Conservation (phyloP, 2,329 filamentous ascomycete species). For the Penicillium sclerotigenum region DNA sequence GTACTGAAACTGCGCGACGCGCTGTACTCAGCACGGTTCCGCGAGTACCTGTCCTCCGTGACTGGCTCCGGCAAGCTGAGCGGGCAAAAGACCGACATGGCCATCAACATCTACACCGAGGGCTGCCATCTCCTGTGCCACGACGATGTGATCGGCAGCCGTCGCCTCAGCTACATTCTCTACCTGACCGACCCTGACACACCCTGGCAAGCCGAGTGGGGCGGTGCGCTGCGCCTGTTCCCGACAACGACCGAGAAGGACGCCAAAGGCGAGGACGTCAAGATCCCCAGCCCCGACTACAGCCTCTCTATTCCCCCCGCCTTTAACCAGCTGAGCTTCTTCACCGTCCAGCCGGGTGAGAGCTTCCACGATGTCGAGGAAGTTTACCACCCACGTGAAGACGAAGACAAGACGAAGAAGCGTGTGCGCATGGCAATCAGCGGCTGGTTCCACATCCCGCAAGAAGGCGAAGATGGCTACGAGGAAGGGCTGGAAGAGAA, state of each 20-base stretch:
- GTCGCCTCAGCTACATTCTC: constrained; percentile 92
- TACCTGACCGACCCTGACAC: constrained; percentile 91
- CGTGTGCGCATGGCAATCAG: constrained; percentile 92
- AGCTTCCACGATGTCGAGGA: constrained; percentile 99
- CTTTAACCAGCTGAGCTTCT: constrained; percentile 97
- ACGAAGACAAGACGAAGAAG: constrained; percentile 59
- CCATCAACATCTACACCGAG: constrained; percentile 96
- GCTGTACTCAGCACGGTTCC: constrained; percentile 85
- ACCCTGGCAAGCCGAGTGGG: constrained; percentile 88
- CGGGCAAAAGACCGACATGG: constrained; percentile 96
- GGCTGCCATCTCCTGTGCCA: constrained; percentile 95
- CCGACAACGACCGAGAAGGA: constrained; percentile 65
- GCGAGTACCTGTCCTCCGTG: constrained; percentile 81
- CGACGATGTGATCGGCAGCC: constrained; percentile 97
- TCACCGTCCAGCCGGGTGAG: constrained; percentile 95
- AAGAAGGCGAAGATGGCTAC: constrained; percentile 88
- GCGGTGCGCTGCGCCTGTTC: constrained; percentile 84
- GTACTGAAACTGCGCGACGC: constrained; percentile 90
- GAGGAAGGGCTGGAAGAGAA: constrained; percentile 84
- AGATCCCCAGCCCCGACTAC: constrained; percentile 74
- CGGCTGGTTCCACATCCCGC: constrained; percentile 98
- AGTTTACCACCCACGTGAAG: constrained; percentile 70
- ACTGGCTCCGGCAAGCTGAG: constrained; percentile 84
- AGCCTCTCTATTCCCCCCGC: constrained; percentile 84
- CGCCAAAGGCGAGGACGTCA: constrained; percentile 69